phyloP scores from a whole-genome alignment of 1,139 yeast species.

The Kodamaea sp. region DNA sequence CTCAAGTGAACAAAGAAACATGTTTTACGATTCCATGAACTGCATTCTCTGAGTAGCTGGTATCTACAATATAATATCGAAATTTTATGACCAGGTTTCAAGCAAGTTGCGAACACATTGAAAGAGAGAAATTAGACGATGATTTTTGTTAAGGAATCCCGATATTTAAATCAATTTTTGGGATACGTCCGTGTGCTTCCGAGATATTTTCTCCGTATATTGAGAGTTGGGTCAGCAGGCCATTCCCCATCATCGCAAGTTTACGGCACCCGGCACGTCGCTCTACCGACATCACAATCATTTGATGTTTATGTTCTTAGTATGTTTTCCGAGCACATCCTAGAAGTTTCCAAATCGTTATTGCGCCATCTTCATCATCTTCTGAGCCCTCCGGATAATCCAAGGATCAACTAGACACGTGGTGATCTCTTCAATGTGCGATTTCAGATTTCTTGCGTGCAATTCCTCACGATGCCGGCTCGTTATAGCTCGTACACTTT shows the following conservation, averaged over 20 bases:
- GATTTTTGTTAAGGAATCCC: too few relatives aligned
- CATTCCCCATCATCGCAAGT: too few relatives aligned
- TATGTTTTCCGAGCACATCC: too few relatives aligned
- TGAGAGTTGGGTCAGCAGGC: too few relatives aligned
- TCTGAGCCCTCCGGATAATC: slow-evolving; percentile 8
- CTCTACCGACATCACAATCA: too few relatives aligned
- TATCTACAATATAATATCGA: background rate
- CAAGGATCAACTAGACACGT: slow-evolving; percentile 12
- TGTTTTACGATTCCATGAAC: background rate
- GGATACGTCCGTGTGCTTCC: too few relatives aligned
- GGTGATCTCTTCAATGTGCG: background rate
- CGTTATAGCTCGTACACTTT: slow-evolving; percentile 15
- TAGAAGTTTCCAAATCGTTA: background rate
- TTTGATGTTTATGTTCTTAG: too few relatives aligned
- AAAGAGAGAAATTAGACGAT: too few relatives aligned
- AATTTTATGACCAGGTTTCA: background rate
- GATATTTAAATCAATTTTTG: too few relatives aligned
- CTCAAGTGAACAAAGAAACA: slow-evolving; percentile 6
- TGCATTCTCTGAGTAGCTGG: background rate
- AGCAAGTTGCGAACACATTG: background rate
- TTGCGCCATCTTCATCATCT: background rate
- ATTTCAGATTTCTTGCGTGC: background rate
- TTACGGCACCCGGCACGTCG: too few relatives aligned
- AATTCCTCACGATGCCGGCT: slow-evolving; percentile 7
- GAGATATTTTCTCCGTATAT: too few relatives aligned